Conservation (phyloP, 2,329 filamentous ascomycete genomes). For the Didymella sp. region DNA sequence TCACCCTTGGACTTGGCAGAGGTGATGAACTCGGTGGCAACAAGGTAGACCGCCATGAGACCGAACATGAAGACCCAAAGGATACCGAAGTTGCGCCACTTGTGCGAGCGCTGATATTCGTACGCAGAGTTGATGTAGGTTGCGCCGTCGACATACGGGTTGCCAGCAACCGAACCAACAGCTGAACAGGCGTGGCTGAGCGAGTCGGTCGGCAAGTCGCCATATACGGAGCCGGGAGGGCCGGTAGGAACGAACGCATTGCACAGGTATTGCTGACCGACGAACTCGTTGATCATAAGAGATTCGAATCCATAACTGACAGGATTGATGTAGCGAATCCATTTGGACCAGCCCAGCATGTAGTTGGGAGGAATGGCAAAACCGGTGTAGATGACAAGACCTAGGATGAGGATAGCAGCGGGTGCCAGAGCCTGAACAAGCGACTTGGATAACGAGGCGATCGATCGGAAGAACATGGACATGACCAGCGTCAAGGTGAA, state of each 20-base stretch:
- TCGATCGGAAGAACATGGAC: conserved; percentile 86
- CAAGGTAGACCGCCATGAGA: conserved; percentile 53
- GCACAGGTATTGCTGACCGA: conserved; percentile 65
- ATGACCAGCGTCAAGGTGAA: conserved; percentile 77
- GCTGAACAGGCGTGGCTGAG: conserved; percentile 49
- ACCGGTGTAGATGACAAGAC: conserved; percentile 72
- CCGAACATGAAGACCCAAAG: conserved; percentile 55
- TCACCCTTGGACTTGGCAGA: conserved; percentile 61
- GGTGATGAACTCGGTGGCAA: conserved; percentile 55
- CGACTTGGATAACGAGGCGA: conserved; percentile 77
- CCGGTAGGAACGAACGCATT: conserved; percentile 53
- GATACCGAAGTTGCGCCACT: conserved; percentile 59
- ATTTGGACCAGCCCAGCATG: conserved; percentile 81
- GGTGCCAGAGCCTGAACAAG: conserved; percentile 65
- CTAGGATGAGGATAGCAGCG: conserved; percentile 66
- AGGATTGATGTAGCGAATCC: conserved; percentile 83
- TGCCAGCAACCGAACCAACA: conserved; percentile 52
- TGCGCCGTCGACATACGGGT: conserved; percentile 49
- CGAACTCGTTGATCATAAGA: conserved; percentile 84
- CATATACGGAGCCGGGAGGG: conserved; percentile 48
- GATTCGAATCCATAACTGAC: conserved; percentile 82
- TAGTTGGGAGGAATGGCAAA: conserved; percentile 65
- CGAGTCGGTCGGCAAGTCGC: conserved; percentile 33
- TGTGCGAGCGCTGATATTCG: conserved; percentile 47
- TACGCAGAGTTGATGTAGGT: conserved; percentile 47